Evolutionary conservation across 1,284 basidiomycete species (phyloP).

Genomic region (Singerocomus rubriflavus): DNA sequence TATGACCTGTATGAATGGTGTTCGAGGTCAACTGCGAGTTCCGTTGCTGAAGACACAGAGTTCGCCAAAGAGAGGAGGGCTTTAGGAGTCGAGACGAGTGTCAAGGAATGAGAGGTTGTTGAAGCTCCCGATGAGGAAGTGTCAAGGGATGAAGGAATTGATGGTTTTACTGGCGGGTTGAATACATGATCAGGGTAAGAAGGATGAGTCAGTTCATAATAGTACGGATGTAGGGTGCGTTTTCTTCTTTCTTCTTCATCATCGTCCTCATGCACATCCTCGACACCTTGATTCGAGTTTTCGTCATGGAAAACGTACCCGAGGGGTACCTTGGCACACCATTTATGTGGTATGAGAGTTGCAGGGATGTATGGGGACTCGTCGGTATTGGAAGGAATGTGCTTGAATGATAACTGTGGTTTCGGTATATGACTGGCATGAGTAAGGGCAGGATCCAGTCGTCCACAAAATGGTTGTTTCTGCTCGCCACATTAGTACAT

Average conservation of each 20-base stretch:
- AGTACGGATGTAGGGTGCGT: slow-evolving; percentile 68
- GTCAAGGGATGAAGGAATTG: slow-evolving; percentile 52
- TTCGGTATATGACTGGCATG: slow-evolving; percentile 72
- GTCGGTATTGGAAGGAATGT: slow-evolving; percentile 53
- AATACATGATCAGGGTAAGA: slow-evolving; percentile 72
- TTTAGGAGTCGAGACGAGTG: slow-evolving; percentile 65
- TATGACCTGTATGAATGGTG: slow-evolving; percentile 88
- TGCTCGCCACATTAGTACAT: slow-evolving; percentile 19
- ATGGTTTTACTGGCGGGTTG: slow-evolving; percentile 41
- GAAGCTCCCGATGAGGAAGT: not conserved
- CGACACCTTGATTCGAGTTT: slow-evolving; percentile 27
- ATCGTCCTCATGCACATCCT: slow-evolving; percentile 14
- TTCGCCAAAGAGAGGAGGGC: slow-evolving; percentile 64
- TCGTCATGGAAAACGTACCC: slow-evolving; percentile 52
- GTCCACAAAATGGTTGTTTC: slow-evolving; percentile 36
- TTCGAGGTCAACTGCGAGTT: slow-evolving; percentile 94
- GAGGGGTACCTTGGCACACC: slow-evolving; percentile 76
- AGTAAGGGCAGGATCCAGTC: slow-evolving; percentile 58
- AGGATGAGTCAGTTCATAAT: slow-evolving; percentile 74
- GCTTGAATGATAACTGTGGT: slow-evolving; percentile 74
- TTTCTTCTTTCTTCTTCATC: slow-evolving; percentile 25
- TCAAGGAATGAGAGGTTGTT: slow-evolving; percentile 46
- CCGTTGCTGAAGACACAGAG: slow-evolving; percentile 61
- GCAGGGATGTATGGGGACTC: slow-evolving; percentile 58
- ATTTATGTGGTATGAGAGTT: slow-evolving; percentile 60